Evolutionary conservation across 306 rosid genomes (phyloP).

Genomic region (Chamaecrista fasciculata): DNA sequence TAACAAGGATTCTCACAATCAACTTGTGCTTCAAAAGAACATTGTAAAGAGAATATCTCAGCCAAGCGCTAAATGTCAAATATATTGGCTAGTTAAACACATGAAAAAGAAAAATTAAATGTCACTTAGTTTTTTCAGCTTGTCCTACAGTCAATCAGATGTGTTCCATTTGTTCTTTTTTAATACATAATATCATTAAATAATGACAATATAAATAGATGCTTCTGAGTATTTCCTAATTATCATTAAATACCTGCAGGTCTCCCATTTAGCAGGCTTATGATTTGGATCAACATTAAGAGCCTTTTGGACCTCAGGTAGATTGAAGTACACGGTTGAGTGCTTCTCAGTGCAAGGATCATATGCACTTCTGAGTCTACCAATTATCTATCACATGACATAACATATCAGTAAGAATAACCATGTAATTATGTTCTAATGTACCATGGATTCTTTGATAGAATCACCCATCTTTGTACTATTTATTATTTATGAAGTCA

Average conservation of each 20-base stretch:
- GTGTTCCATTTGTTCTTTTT: background rate
- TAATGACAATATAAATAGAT: conserved; percentile 19
- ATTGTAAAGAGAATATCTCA: background rate
- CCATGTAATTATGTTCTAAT: background rate
- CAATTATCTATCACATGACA: conserved; percentile 48
- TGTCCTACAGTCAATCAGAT: background rate
- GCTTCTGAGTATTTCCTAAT: background rate
- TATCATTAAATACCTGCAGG: conserved; percentile 75
- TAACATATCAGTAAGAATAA: conserved; percentile 25
- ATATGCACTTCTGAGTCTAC: conserved; percentile 49
- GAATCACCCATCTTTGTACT: background rate
- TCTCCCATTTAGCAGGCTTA: conserved; percentile 65
- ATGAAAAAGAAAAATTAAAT: background rate
- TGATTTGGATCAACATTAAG: conserved; percentile 65
- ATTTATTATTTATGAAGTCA: background rate
- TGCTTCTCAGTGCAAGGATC: conserved; percentile 91
- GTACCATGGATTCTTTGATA: background rate
- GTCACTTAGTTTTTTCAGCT: conserved; percentile 2
- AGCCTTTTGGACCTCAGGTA: conserved; percentile 65
- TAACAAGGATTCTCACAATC: background rate
- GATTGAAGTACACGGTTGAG: conserved; percentile 67
- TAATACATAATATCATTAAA: background rate
- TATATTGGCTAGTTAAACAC: background rate
- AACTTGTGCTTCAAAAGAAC: background rate
- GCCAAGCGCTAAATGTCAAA: background rate